phyloP scores from a whole-genome alignment of 169 alveolate genomes.

The Theileria orientalis region DNA sequence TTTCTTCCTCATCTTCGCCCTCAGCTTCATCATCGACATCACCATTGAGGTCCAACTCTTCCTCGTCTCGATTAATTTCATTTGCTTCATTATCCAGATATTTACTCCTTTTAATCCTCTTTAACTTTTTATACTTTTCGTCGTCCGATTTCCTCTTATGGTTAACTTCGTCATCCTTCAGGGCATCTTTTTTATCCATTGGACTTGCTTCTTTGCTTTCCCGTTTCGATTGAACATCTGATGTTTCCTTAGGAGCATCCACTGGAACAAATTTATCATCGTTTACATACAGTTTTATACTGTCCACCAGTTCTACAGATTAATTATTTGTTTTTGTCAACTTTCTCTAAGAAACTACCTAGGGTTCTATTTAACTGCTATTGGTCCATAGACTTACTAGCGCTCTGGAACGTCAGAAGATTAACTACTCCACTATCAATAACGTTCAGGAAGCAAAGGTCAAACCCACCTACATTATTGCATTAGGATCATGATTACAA shows the following conservation, averaged over 20 bases:
- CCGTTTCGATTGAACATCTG: not conserved
- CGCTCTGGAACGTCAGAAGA: too few relatives aligned
- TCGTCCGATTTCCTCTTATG: not conserved
- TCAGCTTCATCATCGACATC: slow-evolving; percentile 9
- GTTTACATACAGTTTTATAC: not conserved
- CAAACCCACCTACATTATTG: too few relatives aligned
- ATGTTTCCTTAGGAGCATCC: not conserved
- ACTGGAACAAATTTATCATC: not conserved
- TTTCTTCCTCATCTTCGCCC: slow-evolving; percentile 33
- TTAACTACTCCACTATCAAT: too few relatives aligned
- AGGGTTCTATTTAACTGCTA: too few relatives aligned
- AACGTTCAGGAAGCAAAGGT: too few relatives aligned
- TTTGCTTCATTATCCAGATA: slow-evolving; percentile 3
- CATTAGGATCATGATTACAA: too few relatives aligned
- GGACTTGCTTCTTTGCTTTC: not conserved
- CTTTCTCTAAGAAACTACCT: too few relatives aligned
- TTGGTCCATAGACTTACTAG: too few relatives aligned
- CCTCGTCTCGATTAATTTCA: not conserved
- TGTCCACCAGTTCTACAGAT: not conserved
- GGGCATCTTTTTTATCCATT: not conserved
- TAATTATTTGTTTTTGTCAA: too few relatives aligned
- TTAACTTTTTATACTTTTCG: not conserved
- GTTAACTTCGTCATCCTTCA: not conserved
- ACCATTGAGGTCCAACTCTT: not conserved
- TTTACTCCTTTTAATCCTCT: not conserved